Evolutionary conservation across 2,329 filamentous ascomycete species (phyloP), one percentile per base, ranked within the genome.

Genomic region (Cucurbitaria berberidis): DNA sequence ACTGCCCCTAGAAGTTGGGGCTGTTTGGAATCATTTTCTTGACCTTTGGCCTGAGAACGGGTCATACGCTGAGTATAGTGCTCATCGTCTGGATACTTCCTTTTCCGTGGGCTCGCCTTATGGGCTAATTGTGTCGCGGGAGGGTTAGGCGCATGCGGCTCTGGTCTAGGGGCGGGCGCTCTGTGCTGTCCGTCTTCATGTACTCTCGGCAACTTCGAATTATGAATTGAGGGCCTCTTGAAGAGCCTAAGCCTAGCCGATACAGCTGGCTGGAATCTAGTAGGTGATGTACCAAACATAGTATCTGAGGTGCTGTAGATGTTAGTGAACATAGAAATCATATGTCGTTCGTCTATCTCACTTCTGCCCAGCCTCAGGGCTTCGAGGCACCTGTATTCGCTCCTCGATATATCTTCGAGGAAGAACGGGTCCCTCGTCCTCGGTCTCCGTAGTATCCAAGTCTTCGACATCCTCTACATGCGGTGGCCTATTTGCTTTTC

Each of bases 161-260:
- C 24, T 36, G n/a, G 11, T 3, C 19, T 6, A 0, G 21, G n/a
- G 21, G 16, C 24, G n/a, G 35, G 38, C 15, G 39, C 10, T 21
- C 19, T 16, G 15, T 27, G 35, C 29, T 38, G 46, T 5, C 10
- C n/a, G 13, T 22, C 24, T 16, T 27, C 24, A 29, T 16, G 5
- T 18, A n/a, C 40, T 42, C 15, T 42, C 10, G 40, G 16, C 10
- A 62, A 38, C 30, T 55, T 61, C 2, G 62, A 53, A 34, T 65
- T 45, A 18, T 57, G 51, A 9, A 66, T 66, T 5, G 62, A 66
- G 5, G 57, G 48, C 9, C 64, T 51, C 39, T 60, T 62, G 49
- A 66, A 56, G 26, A 67, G 45, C 24, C 55, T 60, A 15, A 45
- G 48, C 26, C 61, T 54, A 6, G 63, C 64, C 24, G 64, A 64